A percentile compares a stretch with the other conserved stretches of the same genome.
Evolutionary conservation across 352 stramenopile species (phyloP).

Genomic region (Phytophthora palmivora): DNA sequence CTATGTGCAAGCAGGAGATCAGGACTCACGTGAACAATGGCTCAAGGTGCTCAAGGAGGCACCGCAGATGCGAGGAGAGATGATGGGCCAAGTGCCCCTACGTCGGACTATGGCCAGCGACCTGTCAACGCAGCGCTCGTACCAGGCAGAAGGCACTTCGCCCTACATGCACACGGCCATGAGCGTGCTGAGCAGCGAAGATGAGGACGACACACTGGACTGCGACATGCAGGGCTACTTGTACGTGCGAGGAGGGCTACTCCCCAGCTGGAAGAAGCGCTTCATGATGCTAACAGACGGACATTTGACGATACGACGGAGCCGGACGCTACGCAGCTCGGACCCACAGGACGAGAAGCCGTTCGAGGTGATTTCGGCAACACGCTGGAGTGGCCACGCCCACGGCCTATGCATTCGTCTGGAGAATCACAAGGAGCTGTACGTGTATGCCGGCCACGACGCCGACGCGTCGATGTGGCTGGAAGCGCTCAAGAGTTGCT

Average conservation of each 20-base stretch:
- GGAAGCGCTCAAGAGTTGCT: conserved; percentile 54
- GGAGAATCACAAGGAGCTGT: conserved; percentile 62
- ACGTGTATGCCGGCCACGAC: conserved; percentile 50
- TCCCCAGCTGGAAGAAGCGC: conserved; percentile 64
- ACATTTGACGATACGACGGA: conserved; percentile 47
- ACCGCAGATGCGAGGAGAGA: conserved; percentile 33
- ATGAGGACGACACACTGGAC: conserved; percentile 43
- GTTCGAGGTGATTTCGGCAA: conserved; percentile 57
- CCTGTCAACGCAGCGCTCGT: conserved; percentile 38
- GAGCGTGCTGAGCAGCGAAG: conserved; percentile 59
- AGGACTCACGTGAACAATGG: conserved; percentile 55
- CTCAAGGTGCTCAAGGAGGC: conserved; percentile 62
- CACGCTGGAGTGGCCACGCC: conserved; percentile 44
- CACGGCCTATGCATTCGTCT: conserved; percentile 61
- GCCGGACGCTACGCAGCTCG: conserved; percentile 31
- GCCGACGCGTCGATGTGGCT: conserved; percentile 62
- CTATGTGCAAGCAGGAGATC: conserved; percentile 65
- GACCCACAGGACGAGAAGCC: conserved; percentile 44
- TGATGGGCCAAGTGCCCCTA: conserved; percentile 36
- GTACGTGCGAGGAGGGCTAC: conserved; percentile 42
- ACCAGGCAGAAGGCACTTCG: conserved; percentile 16
- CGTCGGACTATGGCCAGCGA: conserved; percentile 57
- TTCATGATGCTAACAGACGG: conserved; percentile 57
- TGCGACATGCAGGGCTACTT: conserved; percentile 55
- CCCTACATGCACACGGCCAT: conserved; percentile 40